A percentile compares a stretch with the other conserved stretches of the same genome.
Conservation (phyloP, 1,139 yeast species). For the Candida frijolesensis region DNA sequence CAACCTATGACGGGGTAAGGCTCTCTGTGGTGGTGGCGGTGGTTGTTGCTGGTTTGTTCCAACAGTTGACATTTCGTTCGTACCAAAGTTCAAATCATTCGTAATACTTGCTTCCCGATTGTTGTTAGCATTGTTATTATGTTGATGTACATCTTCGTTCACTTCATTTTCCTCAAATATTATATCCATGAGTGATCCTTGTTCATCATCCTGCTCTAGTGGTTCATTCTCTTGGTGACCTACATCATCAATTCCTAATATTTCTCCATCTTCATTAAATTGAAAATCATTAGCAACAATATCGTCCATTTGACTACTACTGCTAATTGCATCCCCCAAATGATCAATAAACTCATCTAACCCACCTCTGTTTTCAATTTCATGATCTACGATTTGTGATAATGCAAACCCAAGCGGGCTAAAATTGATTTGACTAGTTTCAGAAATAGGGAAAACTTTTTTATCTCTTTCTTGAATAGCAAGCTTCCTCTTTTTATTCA, state of each 20-base stretch:
- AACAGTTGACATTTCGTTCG: constrained; percentile 4
- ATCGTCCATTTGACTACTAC: neutral
- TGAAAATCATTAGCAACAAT: constrained; percentile 16
- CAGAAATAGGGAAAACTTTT: neutral
- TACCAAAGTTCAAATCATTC: constrained; percentile 11
- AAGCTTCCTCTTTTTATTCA: constrained; percentile 17
- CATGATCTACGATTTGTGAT: neutral
- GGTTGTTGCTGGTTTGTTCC: neutral
- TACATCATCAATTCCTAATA: constrained; percentile 7
- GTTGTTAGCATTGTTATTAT: constrained; percentile 2
- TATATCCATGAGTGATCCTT: constrained; percentile 8
- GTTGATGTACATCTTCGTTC: constrained; percentile 2
- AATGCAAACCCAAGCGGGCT: constrained; percentile 5
- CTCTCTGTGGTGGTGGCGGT: neutral
- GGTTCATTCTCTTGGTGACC: neutral
- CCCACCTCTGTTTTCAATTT: constrained; percentile 10
- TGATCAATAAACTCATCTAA: constrained; percentile 16
- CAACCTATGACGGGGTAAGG: constrained; percentile 6
- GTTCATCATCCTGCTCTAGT: constrained; percentile 2
- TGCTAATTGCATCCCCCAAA: constrained; percentile 9
- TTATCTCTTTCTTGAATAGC: constrained; percentile 18
- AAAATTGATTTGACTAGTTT: neutral
- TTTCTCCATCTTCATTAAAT: constrained; percentile 20
- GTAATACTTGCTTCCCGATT: constrained; percentile 10
- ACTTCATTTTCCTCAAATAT: constrained; percentile 11